Evolutionary conservation across 2,329 filamentous ascomycete species (phyloP), one percentile per base, ranked within the genome.

Genomic region (Blastomyces emzantsi): DNA sequence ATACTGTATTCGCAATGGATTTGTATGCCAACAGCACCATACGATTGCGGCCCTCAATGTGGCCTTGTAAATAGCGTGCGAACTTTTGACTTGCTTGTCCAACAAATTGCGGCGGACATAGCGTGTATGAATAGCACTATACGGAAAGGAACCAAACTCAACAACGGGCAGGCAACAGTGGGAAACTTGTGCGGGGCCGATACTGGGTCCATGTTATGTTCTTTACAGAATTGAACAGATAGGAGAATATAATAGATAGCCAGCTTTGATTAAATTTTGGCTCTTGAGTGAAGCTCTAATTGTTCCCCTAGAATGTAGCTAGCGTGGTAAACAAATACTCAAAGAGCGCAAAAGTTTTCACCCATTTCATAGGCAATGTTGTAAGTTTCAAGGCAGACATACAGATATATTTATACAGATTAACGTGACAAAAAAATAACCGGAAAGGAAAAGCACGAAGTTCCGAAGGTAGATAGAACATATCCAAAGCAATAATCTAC

Each of bases 321-420:
- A 39, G 36, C 36, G 19, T 25, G 22, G n/a, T 13, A n/a, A 22
- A 25, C 6, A 49, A 49, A 22, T 49, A n/a, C 45, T 25, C 19
- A 9, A 4, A 1, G 19, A 8, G 2, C 11, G 3, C 11, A 51
- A 51, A 8, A 1, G 22, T 11, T 25, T 51, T 28, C 22, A 51
- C 47, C 25, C 22, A 15, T 55, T n/a, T 55, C 15, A 15, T 33
- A 36, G 15, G n/a, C 19, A 33, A n/a, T 33, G 22, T 19, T 45
- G 4, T 25, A 36, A 25, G 22, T 19, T 8, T 58, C 9, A 58
- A 45, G 17, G 3, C 13, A 11, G 39, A 30, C 7, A 45, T 45
- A 19, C 3, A 45, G 28, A 41, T 41, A 58, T 58, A 58, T 58
- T 45, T 45, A 58, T 58, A 58, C 56, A 58, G 22, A 58, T 43